These are phyloP conservation scores for Pyricularia sp. DNA, from an alignment of 2,329 filamentous ascomycete genomes.

Conservation along the genomic window DNA sequence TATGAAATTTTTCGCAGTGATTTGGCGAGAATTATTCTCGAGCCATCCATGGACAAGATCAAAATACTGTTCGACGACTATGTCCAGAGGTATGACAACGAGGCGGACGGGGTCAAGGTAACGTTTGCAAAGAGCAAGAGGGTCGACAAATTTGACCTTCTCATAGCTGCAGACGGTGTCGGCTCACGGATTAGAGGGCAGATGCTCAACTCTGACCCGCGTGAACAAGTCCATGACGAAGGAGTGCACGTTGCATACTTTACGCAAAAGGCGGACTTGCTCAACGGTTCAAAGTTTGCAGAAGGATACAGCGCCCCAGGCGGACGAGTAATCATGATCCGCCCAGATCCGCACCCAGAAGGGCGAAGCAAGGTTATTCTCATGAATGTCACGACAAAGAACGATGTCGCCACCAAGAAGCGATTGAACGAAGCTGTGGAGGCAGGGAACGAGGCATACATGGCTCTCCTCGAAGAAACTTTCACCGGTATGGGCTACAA, in stretches of 20 bases:
- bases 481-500: neutral
- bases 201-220: neutral
- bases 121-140: neutral
- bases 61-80: neutral
- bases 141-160: neutral
- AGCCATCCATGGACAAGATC: neutral
- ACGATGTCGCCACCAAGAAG: neutral
- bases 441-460: neutral
- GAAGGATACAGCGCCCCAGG: neutral
- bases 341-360: neutral
- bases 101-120: neutral
- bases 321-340: neutral
- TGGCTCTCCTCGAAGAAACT: neutral
- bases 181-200: neutral
- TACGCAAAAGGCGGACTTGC: neutral
- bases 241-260: neutral
- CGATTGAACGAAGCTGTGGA: neutral
- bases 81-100: neutral
- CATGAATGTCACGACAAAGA: neutral
- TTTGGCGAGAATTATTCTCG: neutral
- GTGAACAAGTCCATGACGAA: neutral
- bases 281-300: neutral
- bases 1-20: neutral
- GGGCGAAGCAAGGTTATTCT: neutral
- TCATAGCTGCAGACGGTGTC: neutral